These are phyloP conservation scores for Wickerhamiella vanderwaltii DNA, from an alignment of 805 yeast genomes.

Conservation along the genomic window DNA sequence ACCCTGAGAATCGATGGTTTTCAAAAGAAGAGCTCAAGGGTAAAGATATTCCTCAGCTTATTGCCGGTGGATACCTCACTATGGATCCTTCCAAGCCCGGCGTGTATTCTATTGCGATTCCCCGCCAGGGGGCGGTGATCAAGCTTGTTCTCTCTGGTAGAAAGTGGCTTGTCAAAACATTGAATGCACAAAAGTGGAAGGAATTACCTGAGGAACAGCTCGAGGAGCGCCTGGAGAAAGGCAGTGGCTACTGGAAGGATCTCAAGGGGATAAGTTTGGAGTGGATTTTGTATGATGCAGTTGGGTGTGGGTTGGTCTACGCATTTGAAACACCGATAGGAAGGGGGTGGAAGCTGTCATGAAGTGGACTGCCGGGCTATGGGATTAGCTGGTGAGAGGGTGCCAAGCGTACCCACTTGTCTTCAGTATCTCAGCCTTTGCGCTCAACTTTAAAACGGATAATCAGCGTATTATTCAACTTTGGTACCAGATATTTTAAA, in stretches of 20 bases:
- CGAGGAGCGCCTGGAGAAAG: constrained; percentile 23
- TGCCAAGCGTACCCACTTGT: background rate
- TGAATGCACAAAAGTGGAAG: constrained; percentile 27
- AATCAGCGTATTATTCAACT: no score
- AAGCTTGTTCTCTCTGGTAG: constrained; percentile 26
- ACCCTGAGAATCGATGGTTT: constrained; percentile 14
- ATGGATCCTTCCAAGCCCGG: constrained; percentile 26
- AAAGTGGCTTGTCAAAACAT: constrained; percentile 27
- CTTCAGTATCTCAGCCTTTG: background rate
- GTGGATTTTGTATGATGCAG: constrained; percentile 44
- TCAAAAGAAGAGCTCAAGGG: constrained; percentile 20
- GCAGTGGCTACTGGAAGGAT: constrained; percentile 32
- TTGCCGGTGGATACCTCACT: constrained; percentile 28
- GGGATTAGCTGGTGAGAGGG: no score
- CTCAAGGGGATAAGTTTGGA: constrained; percentile 39
- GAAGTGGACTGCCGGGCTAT: no score
- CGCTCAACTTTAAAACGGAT: no score
- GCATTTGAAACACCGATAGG: constrained; percentile 50
- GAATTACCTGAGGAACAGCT: constrained; percentile 29
- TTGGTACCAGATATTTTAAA: no score
- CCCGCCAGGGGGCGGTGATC: constrained; percentile 29
- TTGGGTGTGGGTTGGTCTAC: constrained; percentile 44
- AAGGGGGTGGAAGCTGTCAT: constrained; percentile 40
- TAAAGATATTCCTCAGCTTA: constrained; percentile 15
- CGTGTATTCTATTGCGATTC: constrained; percentile 26